phyloP scores from a whole-genome alignment of 2,329 filamentous ascomycete genomes.

The Rhynchosporium secalis region DNA sequence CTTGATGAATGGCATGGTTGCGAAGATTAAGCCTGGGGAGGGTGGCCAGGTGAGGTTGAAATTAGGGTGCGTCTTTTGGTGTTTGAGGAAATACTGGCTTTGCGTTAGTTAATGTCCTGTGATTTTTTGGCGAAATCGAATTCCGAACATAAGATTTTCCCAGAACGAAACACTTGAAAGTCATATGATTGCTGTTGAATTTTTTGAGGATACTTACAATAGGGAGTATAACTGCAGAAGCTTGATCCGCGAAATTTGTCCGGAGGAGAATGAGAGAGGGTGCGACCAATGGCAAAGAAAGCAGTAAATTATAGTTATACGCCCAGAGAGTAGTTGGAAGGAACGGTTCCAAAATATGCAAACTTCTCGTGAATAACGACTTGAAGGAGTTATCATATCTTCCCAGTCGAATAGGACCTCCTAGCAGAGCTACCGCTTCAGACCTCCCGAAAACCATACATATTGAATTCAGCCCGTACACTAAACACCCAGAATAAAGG shows the following conservation, averaged over 20 bases:
- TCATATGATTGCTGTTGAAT: no score
- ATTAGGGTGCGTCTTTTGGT: constrained; percentile 12
- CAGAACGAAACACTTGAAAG: no score
- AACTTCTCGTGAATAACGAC: not conserved
- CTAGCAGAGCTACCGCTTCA: constrained; percentile 47
- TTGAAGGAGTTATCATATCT: not conserved
- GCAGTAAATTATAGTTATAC: constrained; percentile 23
- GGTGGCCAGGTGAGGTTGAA: constrained; percentile 48
- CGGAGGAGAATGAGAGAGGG: constrained; percentile 67
- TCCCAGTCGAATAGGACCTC: not conserved
- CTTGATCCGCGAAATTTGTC: constrained; percentile 58
- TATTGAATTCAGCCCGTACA: constrained; percentile 63
- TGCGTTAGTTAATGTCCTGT: constrained; percentile 14
- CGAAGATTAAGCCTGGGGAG: constrained; percentile 63
- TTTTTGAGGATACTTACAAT: constrained; percentile 29
- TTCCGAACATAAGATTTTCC: no score
- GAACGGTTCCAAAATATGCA: constrained; percentile 32
- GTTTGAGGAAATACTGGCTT: constrained; percentile 34
- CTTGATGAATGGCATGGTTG: constrained; percentile 64
- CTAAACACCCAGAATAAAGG: constrained; percentile 51
- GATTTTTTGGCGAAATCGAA: not conserved
- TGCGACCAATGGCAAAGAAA: constrained; percentile 68
- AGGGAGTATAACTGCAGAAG: constrained; percentile 40
- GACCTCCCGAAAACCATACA: constrained; percentile 65
- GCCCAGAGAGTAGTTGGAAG: constrained; percentile 24